Base-by-base conservation (phyloP, 2,329 filamentous ascomycete genomes). In the Conoideocrella luteorostrata region DNA sequence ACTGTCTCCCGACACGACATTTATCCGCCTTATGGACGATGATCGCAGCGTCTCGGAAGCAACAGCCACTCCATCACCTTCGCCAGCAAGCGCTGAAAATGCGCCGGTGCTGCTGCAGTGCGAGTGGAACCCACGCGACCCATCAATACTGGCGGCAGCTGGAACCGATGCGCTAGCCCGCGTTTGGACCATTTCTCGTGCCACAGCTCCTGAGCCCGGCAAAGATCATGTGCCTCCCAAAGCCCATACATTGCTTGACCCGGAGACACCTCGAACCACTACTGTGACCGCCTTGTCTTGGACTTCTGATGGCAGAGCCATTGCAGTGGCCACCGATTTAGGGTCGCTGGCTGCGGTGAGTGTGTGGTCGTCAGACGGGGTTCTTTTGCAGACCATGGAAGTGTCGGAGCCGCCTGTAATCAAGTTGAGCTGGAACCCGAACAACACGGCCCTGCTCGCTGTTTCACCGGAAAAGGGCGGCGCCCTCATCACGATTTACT, bases 131-230 rank as follows among this genome's bases (percentile, higher is more conserved):
- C 80, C 80, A 54, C 71, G 62, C 64, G 74, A 83, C 69, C 75
- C 79, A 62, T 77, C 74, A 47, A 68, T 80, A 65, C 71, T 84
- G 71, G 80, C 78, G 64, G 78, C 78, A 71, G 78, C 77, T 68
- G 80, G 80, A 57, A 82, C 78, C 62, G 80, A 83, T 70, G 77
- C 79, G 66, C 77, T 83, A 77, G 80, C 79, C 70, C 78, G 79
- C 52, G 72, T 83, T 66, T 83, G 80, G 79, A 81, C 75, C 50
- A 63, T 83, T 54, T 73, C 75, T 61, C 74, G 73, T 72, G 69
- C 68, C 59, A 64, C 70, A 55, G 66, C 67, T 53, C 57, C 68
- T 48, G 65, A 66, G 41, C 55, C 60, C 34, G 59, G 59, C 41
- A 55, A 58, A 43, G 66, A 71, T 64, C 64, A 65, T 63, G 67